phyloP scores from a whole-genome alignment of 305 asterid species.

The Rubia tinctorum region DNA sequence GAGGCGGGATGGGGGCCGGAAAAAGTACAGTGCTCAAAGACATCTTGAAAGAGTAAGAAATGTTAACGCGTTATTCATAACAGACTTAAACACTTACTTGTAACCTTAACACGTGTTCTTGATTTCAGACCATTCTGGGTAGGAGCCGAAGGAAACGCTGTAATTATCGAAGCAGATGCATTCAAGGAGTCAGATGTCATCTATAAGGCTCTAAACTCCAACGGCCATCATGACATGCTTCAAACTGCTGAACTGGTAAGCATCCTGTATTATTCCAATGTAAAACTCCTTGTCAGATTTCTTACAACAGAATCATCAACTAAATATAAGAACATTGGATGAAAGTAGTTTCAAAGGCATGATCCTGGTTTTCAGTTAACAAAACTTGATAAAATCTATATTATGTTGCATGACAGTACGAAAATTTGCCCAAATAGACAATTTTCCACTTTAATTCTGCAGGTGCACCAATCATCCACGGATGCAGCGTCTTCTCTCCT shows the following conservation, averaged over 20 bases:
- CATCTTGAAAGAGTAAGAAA: slow-evolving; percentile 86
- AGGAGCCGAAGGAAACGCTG: slow-evolving; percentile 87
- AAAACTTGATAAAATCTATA: too few relatives aligned
- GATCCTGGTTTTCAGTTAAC: not conserved
- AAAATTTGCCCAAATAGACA: too few relatives aligned
- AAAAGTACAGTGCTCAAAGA: slow-evolving; percentile 94
- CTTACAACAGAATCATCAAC: not conserved
- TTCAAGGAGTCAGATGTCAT: slow-evolving; percentile 94
- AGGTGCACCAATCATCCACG: slow-evolving; percentile 97
- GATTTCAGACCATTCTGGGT: slow-evolving; percentile 93
- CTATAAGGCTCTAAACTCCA: slow-evolving; percentile 84
- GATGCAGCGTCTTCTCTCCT: slow-evolving; percentile 99
- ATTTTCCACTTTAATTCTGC: slow-evolving; percentile 12
- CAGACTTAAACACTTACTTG: too few relatives aligned
- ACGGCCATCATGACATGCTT: slow-evolving; percentile 95
- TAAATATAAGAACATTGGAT: too few relatives aligned
- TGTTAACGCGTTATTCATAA: too few relatives aligned
- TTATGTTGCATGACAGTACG: too few relatives aligned
- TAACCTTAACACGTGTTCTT: too few relatives aligned
- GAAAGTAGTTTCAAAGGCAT: not conserved
- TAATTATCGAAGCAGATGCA: slow-evolving; percentile 94
- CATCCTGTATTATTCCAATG: not conserved
- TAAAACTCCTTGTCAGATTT: not conserved
- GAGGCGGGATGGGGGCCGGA: slow-evolving; percentile 99
- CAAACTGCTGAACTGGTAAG: slow-evolving; percentile 93